Percentiles rank a stretch among this genome's conserved stretches.
Conservation (phyloP, 495 filamentous ascomycete genomes). For the Terfezia claveryi region DNA sequence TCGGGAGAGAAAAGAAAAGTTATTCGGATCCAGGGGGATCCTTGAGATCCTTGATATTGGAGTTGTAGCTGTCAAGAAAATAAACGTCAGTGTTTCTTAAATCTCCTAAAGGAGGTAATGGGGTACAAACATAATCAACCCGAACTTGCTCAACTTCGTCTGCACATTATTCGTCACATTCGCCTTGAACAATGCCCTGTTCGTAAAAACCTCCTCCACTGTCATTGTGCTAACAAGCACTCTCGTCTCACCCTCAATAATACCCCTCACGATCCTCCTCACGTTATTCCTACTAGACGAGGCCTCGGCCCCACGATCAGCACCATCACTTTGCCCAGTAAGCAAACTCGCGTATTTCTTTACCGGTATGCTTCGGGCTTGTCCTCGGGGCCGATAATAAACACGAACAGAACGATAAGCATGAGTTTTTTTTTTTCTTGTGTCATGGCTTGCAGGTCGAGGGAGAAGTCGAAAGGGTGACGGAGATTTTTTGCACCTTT, state of each 20-base stretch:
- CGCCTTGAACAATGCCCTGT: constrained; percentile 56
- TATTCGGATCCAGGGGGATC: constrained; percentile 53
- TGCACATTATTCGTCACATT: constrained; percentile 61
- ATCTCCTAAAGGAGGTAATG: neutral
- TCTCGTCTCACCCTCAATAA: constrained; percentile 69
- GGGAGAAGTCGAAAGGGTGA: constrained; percentile 53
- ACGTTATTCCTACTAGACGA: constrained; percentile 37
- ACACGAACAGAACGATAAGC: constrained; percentile 39
- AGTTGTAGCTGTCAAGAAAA: constrained; percentile 34
- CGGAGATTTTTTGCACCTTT: constrained; percentile 31
- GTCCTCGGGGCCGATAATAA: constrained; percentile 53
- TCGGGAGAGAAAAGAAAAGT: constrained; percentile 54
- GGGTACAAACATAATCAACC: constrained; percentile 34
- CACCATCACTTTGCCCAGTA: constrained; percentile 26
- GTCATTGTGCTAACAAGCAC: constrained; percentile 60
- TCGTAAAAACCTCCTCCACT: constrained; percentile 71
- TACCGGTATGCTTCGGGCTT: constrained; percentile 33
- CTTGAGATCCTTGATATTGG: constrained; percentile 65
- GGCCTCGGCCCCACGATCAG: constrained; percentile 4
- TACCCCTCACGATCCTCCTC: constrained; percentile 67
- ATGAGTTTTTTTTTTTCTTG: constrained; percentile 65
- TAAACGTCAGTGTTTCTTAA: neutral
- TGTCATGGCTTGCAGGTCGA: constrained; percentile 65
- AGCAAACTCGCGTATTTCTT: constrained; percentile 59
- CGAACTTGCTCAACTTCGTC: constrained; percentile 50